Base-by-base conservation (phyloP, 441 rosid species). In the Brassica hybrid region DNA sequence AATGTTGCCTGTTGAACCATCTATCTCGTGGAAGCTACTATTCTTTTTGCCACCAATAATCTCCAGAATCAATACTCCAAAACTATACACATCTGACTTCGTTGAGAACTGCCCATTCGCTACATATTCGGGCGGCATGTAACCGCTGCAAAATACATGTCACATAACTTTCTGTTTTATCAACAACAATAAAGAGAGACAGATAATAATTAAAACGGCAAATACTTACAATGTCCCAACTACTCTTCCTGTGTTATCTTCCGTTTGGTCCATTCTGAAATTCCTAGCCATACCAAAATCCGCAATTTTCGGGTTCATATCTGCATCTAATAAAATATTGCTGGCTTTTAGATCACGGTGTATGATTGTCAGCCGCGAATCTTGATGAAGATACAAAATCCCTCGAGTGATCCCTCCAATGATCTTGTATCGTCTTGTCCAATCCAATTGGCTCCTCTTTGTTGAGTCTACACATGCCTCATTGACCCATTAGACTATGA, bases 281-380 rank as follows among this genome's bases (percentile, higher is more conserved):
- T 85, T 58, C 69, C 78, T 85, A 5, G 86, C 86, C 76, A 79
- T 76, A 1, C 88, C 69, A n/a, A 73, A 73, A 50, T 73, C 90
- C 0, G 87, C 80, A 12, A 87, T 79, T 76, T 85, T 84, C 0
- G 86, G 85, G 45, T 81, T 84, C 88, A 87, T 79, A 1, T 87
- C 84, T 0, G 16, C 36, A 52, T 87, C 87, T 34, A 87, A 57
- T 7, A 85, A 63, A 16, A 87, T 48, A 59, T 85, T 87, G 45
- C 85, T 71, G 0, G 87, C 78, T 76, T 87, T 86, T 7, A 85
- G 77, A 36, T 86, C 87, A 1, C 88, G 85, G 5, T 86, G 90
- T 32, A 85, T 85, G 21, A 85, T 85, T 38, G 60, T 65, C 8
- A 65, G 65, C 5, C 65, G 71, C 6, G 71, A 73, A 32, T 63